Base-by-base conservation (phyloP, 2,329 filamentous ascomycete genomes). In the Fusarium cicatricum region DNA sequence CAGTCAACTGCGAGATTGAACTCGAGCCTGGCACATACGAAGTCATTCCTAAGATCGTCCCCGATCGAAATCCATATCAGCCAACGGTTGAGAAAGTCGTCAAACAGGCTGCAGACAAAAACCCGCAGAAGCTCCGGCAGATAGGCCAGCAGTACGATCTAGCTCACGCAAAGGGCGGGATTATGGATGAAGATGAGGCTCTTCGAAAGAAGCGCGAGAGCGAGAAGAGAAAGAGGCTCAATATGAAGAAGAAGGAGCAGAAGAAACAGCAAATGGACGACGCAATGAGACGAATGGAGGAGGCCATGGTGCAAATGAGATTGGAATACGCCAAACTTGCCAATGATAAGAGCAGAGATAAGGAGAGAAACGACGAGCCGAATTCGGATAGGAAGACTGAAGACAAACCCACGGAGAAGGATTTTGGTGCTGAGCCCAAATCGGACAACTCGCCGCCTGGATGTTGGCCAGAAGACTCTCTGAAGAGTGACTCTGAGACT, bases 1-100 rank as follows among this genome's bases (percentile, higher is more conserved):
- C 86, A 2, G 84, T 90, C 12, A 90, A 85, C 52, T 87, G 85
- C n/a, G 90, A 92, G 67, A 77, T 91, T n/a, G 78, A 86, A 32
- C 82, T 92, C 2, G 85, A 90, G 28, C 80, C 87, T 0, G 89
- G 89, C 6, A 82, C 78, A 14, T 92, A 91, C 72, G 84, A 84
- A 37, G 83, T 92, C 0, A 75, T 91, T 9, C 84, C 90, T 66
- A 90, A 89, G 69, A 82, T 91, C 62, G 86, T 84, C 5, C 87
- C 88, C 0, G 67, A 68, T 23, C 68, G 76, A 11, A 78, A 79
- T 9, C 74, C 79, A 8, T 70, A 73, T 4, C 68, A 72, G 3
- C 74, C 77, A 2, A 81, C 83, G 0, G 81, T 86, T 0, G 85
- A 88, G 55, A 81, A 88, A 28, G 80, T 86, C 0, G 83, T 91